Base-by-base conservation (phyloP, 2,329 filamentous ascomycete genomes). In the Eutypella sp. region DNA sequence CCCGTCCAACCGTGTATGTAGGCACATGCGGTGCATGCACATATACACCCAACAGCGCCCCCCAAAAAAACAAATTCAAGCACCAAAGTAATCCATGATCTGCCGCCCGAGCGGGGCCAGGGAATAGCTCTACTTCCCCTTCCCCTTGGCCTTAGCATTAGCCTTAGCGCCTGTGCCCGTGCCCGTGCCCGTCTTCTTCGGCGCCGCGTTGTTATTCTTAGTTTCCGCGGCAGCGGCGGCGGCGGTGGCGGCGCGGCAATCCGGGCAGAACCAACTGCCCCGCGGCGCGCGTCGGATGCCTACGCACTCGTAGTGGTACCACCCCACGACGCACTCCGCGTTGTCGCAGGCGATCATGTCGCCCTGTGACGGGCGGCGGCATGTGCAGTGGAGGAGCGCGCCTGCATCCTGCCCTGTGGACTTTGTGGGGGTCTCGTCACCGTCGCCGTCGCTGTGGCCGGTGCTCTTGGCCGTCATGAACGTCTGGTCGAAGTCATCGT, bases 231-330 rank as follows among this genome's bases (percentile, higher is more conserved):
- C n/a, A n/a, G n/a, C n/a, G n/a, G n/a, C n/a, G n/a, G n/a, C n/a
- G n/a, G n/a, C n/a, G n/a, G n/a, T n/a, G n/a, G n/a, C n/a, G n/a
- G n/a, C n/a, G n/a, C n/a, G n/a, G 37, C 54, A 56, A 16, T 45
- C 36, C 9, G 52, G 49, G 33, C 52, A 53, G 13, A 56, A 18
- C 52, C 52, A 56, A 27, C 44, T 46, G 9, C 48, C 48, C 33
- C 27, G 41, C 2, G 52, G 54, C 24, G 48, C 49, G 10, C 42
- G 41, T 24, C 41, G 46, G 7, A 56, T 47, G n/a, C 45, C 47
- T n/a, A 55, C 49, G 24, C 52, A 56, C 29, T 51, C 39, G 46
- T 40, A 52, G 41, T 55, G 52, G 31, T 53, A 52, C 52, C 50
- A 55, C 42, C 44, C 38, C 16, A 49, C 46, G 13, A 48, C 43